phyloP scores from a whole-genome alignment of 192 early-diverging fungal species.

The Backusella westeae region DNA sequence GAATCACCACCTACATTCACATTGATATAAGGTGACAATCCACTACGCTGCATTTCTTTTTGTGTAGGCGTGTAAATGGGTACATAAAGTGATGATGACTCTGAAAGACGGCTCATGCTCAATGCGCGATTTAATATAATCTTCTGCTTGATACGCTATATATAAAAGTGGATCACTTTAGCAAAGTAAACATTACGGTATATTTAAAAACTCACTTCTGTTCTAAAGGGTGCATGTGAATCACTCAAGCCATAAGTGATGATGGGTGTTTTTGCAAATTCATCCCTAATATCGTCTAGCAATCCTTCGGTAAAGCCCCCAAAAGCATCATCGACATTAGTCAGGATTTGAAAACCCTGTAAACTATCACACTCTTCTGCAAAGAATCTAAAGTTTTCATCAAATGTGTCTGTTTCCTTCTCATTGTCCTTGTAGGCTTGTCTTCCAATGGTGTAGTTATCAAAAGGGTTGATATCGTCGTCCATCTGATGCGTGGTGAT shows the following conservation, averaged over 20 bases:
- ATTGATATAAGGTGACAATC: slow-evolving; percentile 34
- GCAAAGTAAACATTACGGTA: neutral
- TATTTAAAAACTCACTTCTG: neutral
- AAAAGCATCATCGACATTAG: slow-evolving; percentile 62
- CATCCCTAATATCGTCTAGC: slow-evolving; percentile 60
- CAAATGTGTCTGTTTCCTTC: slow-evolving; percentile 52
- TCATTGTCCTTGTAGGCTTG: slow-evolving; percentile 49
- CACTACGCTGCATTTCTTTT: slow-evolving; percentile 8
- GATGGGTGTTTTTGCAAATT: slow-evolving; percentile 65
- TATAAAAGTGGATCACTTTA: neutral
- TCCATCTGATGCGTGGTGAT: slow-evolving; percentile 43
- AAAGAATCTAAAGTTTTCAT: slow-evolving; percentile 51
- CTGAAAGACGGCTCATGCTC: slow-evolving; percentile 35
- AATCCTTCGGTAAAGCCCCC: slow-evolving; percentile 65
- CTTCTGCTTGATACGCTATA: slow-evolving; percentile 31
- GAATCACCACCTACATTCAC: slow-evolving; percentile 36
- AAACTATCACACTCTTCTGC: slow-evolving; percentile 57
- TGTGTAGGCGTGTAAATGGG: slow-evolving; percentile 42
- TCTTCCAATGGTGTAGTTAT: slow-evolving; percentile 48
- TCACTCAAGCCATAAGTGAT: slow-evolving; percentile 51
- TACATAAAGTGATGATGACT: slow-evolving; percentile 50
- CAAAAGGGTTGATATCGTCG: slow-evolving; percentile 50
- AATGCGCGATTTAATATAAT: slow-evolving; percentile 40
- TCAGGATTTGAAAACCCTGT: slow-evolving; percentile 73
- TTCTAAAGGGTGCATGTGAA: slow-evolving; percentile 2